A percentile compares a stretch with the other conserved stretches of the same genome.
Evolutionary conservation across 2,329 filamentous ascomycete genomes (phyloP).

Genomic region (Colletotrichum graminicola): DNA sequence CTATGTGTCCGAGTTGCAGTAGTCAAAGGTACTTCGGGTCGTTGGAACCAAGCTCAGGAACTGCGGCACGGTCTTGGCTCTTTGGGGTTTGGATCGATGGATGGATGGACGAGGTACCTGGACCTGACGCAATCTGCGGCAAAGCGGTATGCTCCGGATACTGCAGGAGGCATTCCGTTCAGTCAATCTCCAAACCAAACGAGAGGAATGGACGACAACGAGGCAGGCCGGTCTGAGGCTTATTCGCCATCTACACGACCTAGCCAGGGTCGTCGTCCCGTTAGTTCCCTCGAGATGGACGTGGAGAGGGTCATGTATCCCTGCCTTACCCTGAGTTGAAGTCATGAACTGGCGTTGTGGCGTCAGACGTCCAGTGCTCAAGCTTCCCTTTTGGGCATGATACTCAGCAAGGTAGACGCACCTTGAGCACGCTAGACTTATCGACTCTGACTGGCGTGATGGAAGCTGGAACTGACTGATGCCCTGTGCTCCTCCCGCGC

Average conservation of each 20-base stretch:
- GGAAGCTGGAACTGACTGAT: conserved; percentile 34
- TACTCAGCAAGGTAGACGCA: conserved; percentile 14
- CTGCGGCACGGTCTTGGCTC: conserved; percentile 18
- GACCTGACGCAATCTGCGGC: conserved; percentile 32
- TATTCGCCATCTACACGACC: conserved; percentile 10
- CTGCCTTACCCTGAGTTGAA: background rate
- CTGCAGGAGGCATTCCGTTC: background rate
- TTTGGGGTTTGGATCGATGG: background rate
- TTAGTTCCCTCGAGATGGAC: conserved; percentile 3
- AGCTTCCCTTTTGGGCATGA: conserved; percentile 32
- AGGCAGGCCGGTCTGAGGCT: conserved; percentile 15
- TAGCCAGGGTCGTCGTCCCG: background rate
- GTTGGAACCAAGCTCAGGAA: conserved; percentile 4
- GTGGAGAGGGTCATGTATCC: conserved; percentile 11
- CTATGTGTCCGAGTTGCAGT: conserved; percentile 12
- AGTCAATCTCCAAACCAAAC: conserved; percentile 10
- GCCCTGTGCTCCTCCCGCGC: conserved; percentile 36
- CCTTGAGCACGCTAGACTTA: conserved; percentile 20
- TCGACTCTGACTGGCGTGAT: conserved; percentile 11
- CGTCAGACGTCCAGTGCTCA: conserved; percentile 36
- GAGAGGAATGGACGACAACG: conserved; percentile 7
- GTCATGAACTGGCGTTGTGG: conserved; percentile 28
- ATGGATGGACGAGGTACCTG: background rate
- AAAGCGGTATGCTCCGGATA: conserved; percentile 2
- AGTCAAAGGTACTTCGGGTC: background rate